Evolutionary conservation across 2,329 filamentous ascomycete genomes (phyloP).

Genomic region (Zymoseptoria pseudotritici): DNA sequence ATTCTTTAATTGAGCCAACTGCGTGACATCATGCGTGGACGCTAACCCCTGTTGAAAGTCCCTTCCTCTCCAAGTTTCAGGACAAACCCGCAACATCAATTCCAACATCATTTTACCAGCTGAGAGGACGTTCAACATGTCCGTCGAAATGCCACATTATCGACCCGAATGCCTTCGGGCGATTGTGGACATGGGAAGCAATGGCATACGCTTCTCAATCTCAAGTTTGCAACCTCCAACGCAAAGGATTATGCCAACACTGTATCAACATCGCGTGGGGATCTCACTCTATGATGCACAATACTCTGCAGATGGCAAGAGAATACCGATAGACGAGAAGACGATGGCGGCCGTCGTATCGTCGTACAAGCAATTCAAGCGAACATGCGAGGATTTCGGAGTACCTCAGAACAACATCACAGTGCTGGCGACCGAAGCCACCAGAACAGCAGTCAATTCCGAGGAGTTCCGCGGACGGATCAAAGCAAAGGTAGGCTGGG

Average conservation of each 20-base stretch:
- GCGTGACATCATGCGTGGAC: no score
- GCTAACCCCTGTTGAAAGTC: no score
- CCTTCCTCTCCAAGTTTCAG: no score
- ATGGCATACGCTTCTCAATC: slow-evolving; percentile 89
- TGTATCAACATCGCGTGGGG: slow-evolving; percentile 69
- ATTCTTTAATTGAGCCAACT: no score
- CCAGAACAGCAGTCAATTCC: slow-evolving; percentile 70
- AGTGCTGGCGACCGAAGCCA: slow-evolving; percentile 83
- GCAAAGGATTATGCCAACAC: slow-evolving; percentile 64
- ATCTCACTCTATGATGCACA: slow-evolving; percentile 85
- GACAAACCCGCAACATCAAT: no score
- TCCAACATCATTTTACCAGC: no score
- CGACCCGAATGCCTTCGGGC: slow-evolving; percentile 18
- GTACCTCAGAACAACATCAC: slow-evolving; percentile 61
- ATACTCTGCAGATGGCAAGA: slow-evolving; percentile 34
- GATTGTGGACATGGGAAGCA: slow-evolving; percentile 49
- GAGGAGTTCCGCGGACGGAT: slow-evolving; percentile 61
- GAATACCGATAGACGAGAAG: slow-evolving; percentile 47
- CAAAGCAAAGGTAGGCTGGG: slow-evolving; percentile 54
- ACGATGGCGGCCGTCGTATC: slow-evolving; percentile 61
- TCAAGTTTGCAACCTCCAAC: slow-evolving; percentile 66
- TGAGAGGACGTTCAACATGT: background rate
- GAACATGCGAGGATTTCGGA: slow-evolving; percentile 60
- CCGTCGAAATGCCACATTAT: slow-evolving; percentile 1
- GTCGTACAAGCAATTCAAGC: slow-evolving; percentile 62